phyloP scores from a whole-genome alignment of 177 flowering plant species.

The Vitis hybrid region DNA sequence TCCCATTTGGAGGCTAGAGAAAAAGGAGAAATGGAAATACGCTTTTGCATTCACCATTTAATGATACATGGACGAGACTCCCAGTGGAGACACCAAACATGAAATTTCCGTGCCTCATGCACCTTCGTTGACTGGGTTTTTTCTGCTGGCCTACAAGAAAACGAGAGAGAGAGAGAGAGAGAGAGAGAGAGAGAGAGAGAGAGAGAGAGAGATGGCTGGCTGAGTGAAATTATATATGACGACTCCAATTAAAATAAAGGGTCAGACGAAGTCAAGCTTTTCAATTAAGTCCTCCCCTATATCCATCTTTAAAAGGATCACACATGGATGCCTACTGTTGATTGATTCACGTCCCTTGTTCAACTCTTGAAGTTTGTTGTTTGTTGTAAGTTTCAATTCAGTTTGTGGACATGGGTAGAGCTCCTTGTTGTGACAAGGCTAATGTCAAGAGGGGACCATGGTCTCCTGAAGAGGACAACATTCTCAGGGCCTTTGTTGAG shows the following conservation, averaged over 20 bases:
- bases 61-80: no score
- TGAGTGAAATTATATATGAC: no score
- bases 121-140: constrained; percentile 16
- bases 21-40: no score
- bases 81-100: not conserved
- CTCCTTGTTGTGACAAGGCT: constrained; percentile 70
- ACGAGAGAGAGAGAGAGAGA: no score
- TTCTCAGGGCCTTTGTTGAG: constrained; percentile 36
- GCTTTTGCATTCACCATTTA: no score
- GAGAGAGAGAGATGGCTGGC: no score
- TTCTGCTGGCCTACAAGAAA: not conserved
- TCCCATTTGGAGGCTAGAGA: no score
- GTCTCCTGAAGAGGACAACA: constrained; percentile 63
- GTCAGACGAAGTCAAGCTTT: constrained; percentile 11
- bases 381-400: not conserved
- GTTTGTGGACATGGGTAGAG: constrained; percentile 44
- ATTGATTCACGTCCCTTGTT: not conserved
- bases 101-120: constrained; percentile 12
- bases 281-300: no score
- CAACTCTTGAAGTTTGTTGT: not conserved
- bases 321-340: not conserved
- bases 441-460: constrained; percentile 68
- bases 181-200: no score
- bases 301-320: not conserved
- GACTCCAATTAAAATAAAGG: not conserved